phyloP scores from a whole-genome alignment of 805 yeast species.

The Grigorovia yakushimaensis region DNA sequence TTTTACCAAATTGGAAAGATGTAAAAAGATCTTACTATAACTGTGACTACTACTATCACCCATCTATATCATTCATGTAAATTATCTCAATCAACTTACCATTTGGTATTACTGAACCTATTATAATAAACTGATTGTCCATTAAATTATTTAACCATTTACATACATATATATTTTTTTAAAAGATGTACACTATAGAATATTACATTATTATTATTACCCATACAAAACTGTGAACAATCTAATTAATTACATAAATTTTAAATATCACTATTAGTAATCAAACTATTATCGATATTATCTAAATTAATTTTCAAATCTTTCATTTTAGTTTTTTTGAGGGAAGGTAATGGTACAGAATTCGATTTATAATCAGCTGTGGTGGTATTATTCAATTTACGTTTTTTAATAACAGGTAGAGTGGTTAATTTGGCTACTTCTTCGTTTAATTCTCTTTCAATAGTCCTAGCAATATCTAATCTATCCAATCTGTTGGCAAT shows the following conservation, averaged over 20 bases:
- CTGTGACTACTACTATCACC: slow-evolving; percentile 28
- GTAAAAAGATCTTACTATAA: slow-evolving; percentile 29
- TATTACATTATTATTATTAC: too few relatives aligned
- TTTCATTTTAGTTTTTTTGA: neutral
- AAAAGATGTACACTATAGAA: neutral
- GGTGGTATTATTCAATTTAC: slow-evolving; percentile 3
- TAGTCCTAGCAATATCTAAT: slow-evolving; percentile 21
- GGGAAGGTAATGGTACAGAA: neutral
- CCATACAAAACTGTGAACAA: too few relatives aligned
- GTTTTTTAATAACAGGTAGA: slow-evolving; percentile 2
- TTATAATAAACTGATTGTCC: neutral
- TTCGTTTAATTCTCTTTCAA: slow-evolving; percentile 20
- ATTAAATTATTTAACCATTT: too few relatives aligned
- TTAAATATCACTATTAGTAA: neutral
- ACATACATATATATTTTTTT: neutral
- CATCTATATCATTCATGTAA: slow-evolving; percentile 15
- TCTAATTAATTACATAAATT: too few relatives aligned
- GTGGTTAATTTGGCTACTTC: slow-evolving; percentile 6
- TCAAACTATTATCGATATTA: neutral
- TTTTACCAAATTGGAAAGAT: slow-evolving; percentile 25
- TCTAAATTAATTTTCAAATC: neutral
- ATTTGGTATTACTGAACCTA: too few relatives aligned
- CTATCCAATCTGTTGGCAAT: slow-evolving; percentile 20
- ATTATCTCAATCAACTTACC: neutral
- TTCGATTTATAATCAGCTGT: neutral